These are phyloP conservation scores for Tuber brumale DNA, from an alignment of 495 filamentous ascomycete genomes.

Conservation along the genomic window DNA sequence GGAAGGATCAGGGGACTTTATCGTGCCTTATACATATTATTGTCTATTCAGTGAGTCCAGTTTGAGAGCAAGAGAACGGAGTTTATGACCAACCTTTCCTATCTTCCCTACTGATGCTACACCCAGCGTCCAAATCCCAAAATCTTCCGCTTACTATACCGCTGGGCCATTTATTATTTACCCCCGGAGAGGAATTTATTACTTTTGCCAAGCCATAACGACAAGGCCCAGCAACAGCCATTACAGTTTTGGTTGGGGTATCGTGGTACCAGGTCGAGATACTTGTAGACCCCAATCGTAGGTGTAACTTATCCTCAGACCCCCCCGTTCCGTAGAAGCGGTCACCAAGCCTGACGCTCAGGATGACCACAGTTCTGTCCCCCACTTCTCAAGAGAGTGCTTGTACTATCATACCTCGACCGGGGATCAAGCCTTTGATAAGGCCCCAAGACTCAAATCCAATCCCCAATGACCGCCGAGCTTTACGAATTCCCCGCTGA, in stretches of 20 bases:
- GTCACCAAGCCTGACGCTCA: neutral
- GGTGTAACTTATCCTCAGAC: neutral
- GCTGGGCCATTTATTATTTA: too few species aligned
- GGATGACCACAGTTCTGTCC: neutral
- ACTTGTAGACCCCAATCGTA: neutral
- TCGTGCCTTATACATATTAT: too few species aligned
- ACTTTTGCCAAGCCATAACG: neutral
- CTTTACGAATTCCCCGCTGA: neutral
- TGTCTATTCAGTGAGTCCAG: too few species aligned
- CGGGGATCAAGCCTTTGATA: neutral
- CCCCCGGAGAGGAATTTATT: neutral
- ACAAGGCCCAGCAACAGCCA: neutral
- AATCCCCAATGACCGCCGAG: neutral
- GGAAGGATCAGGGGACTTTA: too few species aligned
- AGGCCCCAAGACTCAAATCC: neutral
- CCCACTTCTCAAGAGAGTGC: neutral
- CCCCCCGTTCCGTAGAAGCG: neutral
- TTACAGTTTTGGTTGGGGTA: neutral
- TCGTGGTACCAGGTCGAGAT: neutral
- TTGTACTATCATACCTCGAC: neutral
- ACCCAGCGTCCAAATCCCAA: too few species aligned
- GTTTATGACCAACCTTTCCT: too few species aligned
- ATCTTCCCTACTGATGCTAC: too few species aligned
- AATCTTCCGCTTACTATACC: too few species aligned
- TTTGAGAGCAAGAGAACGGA: too few species aligned